phyloP scores from a whole-genome alignment of 352 stramenopile species.

The Hyaloperonospora arabidopsidis region DNA sequence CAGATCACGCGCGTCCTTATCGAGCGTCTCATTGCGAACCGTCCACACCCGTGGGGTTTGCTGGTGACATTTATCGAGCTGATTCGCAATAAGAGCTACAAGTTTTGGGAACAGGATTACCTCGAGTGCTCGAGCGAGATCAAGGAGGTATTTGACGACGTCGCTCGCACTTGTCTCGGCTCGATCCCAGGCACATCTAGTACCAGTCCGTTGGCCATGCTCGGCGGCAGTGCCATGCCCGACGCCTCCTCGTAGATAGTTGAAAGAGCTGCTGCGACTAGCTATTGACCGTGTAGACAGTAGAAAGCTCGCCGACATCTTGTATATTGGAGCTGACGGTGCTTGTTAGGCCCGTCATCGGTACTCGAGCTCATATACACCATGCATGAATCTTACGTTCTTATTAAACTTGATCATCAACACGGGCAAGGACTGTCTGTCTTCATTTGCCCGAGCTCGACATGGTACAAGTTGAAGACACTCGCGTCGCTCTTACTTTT shows the following conservation, averaged over 20 bases:
- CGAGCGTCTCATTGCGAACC: slow-evolving; percentile 98
- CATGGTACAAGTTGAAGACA: too few relatives aligned
- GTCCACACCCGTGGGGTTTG: slow-evolving; percentile 96
- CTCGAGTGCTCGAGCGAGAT: slow-evolving; percentile 98
- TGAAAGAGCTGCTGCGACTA: neutral
- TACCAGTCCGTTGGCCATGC: slow-evolving; percentile 28
- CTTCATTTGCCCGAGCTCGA: too few relatives aligned
- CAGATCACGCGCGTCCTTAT: slow-evolving; percentile 97
- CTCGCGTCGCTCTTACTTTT: slow-evolving; percentile 38
- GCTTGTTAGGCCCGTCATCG: too few relatives aligned
- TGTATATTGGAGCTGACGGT: neutral
- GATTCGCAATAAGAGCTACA: slow-evolving; percentile 99
- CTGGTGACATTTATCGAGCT: slow-evolving; percentile 99
- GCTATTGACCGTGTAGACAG: neutral
- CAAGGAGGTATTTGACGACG: slow-evolving; percentile 98
- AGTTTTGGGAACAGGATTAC: slow-evolving; percentile 98
- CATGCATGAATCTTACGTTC: neutral
- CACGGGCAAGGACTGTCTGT: too few relatives aligned
- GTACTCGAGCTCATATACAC: neutral
- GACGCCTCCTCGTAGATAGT: slow-evolving; percentile 2
- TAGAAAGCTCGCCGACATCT: neutral
- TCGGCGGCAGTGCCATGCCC: slow-evolving; percentile 21
- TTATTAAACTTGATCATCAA: too few relatives aligned
- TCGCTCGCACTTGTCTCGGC: slow-evolving; percentile 91
- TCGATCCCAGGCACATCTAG: slow-evolving; percentile 25